phyloP scores from a whole-genome alignment of 2,329 filamentous ascomycete species.

The Fusarium penzigii region DNA sequence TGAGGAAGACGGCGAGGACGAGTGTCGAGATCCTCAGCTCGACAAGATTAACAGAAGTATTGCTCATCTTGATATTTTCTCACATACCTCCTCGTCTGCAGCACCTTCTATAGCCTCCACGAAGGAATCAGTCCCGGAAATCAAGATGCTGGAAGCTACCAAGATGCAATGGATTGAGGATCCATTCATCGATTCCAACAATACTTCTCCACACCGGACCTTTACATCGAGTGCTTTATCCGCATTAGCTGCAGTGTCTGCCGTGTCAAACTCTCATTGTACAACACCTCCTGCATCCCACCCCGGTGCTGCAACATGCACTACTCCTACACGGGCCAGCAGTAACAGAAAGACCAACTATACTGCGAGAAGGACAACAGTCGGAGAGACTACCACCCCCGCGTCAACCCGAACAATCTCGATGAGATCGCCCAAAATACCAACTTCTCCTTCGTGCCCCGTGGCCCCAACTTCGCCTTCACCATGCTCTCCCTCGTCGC shows the following conservation, averaged over 20 bases:
- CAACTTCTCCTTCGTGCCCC: constrained; percentile 16
- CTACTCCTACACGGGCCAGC: constrained; percentile 18
- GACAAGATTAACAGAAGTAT: constrained; percentile 3
- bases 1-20: constrained; percentile 44
- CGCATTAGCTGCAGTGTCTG: no score
- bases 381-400: no score
- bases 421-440: constrained; percentile 15
- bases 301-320: constrained; percentile 17
- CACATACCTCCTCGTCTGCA: constrained; percentile 17
- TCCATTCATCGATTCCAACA: constrained; percentile 28
- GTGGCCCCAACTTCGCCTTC: constrained; percentile 5
- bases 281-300: constrained; percentile 23
- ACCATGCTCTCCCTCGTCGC: constrained; percentile 21
- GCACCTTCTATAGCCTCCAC: no score
- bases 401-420: constrained; percentile 15
- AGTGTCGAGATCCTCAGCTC: constrained; percentile 27
- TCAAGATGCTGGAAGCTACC: no score
- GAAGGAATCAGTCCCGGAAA: no score
- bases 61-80: constrained; percentile 10
- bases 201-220: constrained; percentile 23
- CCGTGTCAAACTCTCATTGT: constrained; percentile 28
- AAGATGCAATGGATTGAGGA: constrained; percentile 18
- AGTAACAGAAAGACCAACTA: no score
- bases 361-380: no score
- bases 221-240: constrained; percentile 21